Evolutionary conservation across 228 moss, liverwort and hornwort species (phyloP), one percentile per base, ranked within the genome.

Genomic region (Sphagnum fallax): DNA sequence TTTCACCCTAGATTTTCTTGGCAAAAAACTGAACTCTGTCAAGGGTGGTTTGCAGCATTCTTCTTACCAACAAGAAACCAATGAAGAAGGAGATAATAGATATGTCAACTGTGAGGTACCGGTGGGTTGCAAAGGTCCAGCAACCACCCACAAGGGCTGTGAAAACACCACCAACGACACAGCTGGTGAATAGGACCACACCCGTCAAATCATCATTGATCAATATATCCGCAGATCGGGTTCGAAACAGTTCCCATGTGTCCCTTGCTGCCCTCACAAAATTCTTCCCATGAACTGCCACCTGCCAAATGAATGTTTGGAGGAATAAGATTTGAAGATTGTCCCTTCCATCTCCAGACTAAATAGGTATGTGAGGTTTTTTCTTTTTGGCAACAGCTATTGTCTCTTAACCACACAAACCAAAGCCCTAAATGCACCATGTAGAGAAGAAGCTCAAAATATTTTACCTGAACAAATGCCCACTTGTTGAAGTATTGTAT

Each of bases 111-210:
- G 92, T 98, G 62, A 98, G 83, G 55, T 80, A 79, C 64, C 87
- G 83, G 66, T 90, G 72, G 5, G 79, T 87, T 0, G 90, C 80
- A 50, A 88, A 98, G 6, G 90, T 88, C 88, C 90, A 98, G 61
- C 90, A 77, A 50, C 93, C 98, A 60, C 93, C 93, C 5, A 93
- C 98, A 4, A 98, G 77, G 14, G 93, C 98, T 71, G 91, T 87
- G 59, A 93, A 73, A 50, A 93, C 91, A 53, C 98, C 98, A n/a
- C 91, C 93, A 5, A 90, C 71, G 9, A 93, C 82, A 69, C 91
- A 93, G 53, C 91, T 85, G 6, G 93, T 82, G 51, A 86, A 73
- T 32, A 98, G 78, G 52, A 98, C 81, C 6, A 90, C 83, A 64
- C 87, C 80, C 0, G 79, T 82, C 1, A 98, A 75, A 71, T 98